These are phyloP conservation scores for Xeromyces bisporus DNA, from an alignment of 495 filamentous ascomycete species.

Conservation along the genomic window DNA sequence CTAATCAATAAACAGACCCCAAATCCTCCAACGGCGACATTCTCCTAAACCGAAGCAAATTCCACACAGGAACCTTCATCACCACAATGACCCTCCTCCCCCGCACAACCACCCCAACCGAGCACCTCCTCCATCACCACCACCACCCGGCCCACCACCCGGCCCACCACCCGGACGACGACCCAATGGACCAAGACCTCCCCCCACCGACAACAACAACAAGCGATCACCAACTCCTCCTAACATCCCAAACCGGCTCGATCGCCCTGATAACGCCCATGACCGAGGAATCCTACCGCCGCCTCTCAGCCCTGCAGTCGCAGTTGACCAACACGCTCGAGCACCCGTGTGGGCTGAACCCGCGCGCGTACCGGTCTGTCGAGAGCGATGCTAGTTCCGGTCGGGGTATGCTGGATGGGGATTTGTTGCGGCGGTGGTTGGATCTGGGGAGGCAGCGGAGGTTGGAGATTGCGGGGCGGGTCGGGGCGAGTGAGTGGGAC, in stretches of 20 bases:
- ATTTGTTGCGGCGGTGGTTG: slow-evolving; percentile 43
- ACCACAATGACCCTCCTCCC: slow-evolving; percentile 61
- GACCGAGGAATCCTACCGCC: slow-evolving; percentile 63
- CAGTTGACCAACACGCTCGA: slow-evolving; percentile 63
- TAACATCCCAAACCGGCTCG: slow-evolving; percentile 54
- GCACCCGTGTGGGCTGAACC: slow-evolving; percentile 65
- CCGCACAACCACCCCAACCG: slow-evolving; percentile 34
- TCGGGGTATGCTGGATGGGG: slow-evolving; percentile 47
- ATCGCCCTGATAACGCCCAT: slow-evolving; percentile 64
- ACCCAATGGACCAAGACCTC: too few species aligned
- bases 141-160: too few species aligned
- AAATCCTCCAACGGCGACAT: slow-evolving; percentile 80
- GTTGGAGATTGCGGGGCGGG: slow-evolving; percentile 50
- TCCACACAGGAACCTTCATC: slow-evolving; percentile 67
- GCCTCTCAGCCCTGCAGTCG: slow-evolving; percentile 62
- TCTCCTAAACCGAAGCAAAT: slow-evolving; percentile 70
- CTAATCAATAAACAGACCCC: slow-evolving; percentile 68
- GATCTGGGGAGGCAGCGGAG: slow-evolving; percentile 52
- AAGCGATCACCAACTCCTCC: slow-evolving; percentile 50
- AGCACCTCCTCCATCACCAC: too few species aligned
- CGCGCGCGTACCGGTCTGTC: slow-evolving; percentile 50
- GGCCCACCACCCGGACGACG: too few species aligned
- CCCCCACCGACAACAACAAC: too few species aligned
- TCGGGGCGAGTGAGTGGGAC: slow-evolving; percentile 40
- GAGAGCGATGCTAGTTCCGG: slow-evolving; percentile 32